Percentiles rank a stretch among this genome's conserved stretches.
Conservation (phyloP, 106 monocot species). For the Dactylorhiza incarnata region DNA sequence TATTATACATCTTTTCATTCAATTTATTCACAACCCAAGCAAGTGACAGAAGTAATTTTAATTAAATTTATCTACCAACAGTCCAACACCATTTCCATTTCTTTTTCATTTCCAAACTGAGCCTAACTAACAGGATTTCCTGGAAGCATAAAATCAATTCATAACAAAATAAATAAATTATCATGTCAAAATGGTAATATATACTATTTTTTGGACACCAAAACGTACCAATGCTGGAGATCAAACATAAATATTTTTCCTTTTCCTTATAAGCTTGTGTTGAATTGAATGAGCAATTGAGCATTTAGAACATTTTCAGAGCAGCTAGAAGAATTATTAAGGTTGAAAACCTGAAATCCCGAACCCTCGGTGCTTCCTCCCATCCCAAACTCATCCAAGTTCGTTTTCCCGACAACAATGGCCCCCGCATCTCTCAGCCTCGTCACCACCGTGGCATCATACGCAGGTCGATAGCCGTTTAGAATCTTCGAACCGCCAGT, state of each 20-base stretch:
- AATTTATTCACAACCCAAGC: too few species aligned
- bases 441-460: slow-evolving; percentile 75
- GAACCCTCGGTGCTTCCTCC: slow-evolving; percentile 90
- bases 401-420: slow-evolving; percentile 89
- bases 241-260: neutral
- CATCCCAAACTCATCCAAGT: slow-evolving; percentile 98
- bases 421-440: slow-evolving; percentile 62
- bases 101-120: neutral
- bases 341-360: slow-evolving; percentile 59
- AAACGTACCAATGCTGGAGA: neutral
- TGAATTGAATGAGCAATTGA: neutral
- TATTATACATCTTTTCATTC: too few species aligned
- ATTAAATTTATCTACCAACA: too few species aligned
- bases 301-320: too few species aligned
- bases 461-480: slow-evolving; percentile 75
- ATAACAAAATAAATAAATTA: neutral
- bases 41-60: too few species aligned
- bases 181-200: neutral
- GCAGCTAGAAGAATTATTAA: neutral
- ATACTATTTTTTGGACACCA: neutral
- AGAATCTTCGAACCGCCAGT: slow-evolving; percentile 88
- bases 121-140: slow-evolving; percentile 1
- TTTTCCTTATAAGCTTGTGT: neutral
- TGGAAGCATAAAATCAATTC: neutral
- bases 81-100: too few species aligned